A percentile compares a stretch with the other conserved stretches of the same genome.
Conservation (phyloP, 1,284 basidiomycete genomes). For the Moniliophthora roreri region DNA sequence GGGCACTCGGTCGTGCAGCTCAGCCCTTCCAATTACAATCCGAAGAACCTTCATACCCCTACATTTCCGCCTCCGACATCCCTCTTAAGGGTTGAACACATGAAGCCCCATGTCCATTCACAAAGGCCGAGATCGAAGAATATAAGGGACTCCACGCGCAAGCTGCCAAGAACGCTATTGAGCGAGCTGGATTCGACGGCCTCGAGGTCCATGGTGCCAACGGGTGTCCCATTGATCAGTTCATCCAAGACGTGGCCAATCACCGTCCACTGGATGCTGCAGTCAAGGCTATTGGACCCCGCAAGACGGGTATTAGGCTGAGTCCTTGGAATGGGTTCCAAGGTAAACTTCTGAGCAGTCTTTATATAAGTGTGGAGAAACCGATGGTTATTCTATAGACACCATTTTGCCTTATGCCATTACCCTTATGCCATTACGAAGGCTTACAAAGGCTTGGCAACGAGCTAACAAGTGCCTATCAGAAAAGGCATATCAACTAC, state of each 20-base stretch:
- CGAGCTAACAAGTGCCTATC: too few relatives aligned
- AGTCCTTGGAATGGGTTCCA: slow-evolving; percentile 50
- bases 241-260: slow-evolving; percentile 34
- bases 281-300: slow-evolving; percentile 28
- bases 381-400: slow-evolving; percentile 12
- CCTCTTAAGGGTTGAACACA: slow-evolving; percentile 7
- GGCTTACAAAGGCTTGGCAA: too few relatives aligned
- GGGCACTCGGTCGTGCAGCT: slow-evolving; percentile 43
- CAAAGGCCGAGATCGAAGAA: slow-evolving; percentile 36
- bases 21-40: slow-evolving; percentile 26
- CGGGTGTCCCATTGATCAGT: slow-evolving; percentile 39
- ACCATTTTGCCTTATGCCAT: too few relatives aligned
- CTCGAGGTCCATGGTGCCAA: slow-evolving; percentile 30
- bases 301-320: slow-evolving; percentile 45
- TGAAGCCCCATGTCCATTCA: slow-evolving; percentile 18
- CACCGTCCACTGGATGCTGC: slow-evolving; percentile 36
- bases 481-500: too few relatives aligned
- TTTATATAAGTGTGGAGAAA: not conserved
- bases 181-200: slow-evolving; percentile 27
- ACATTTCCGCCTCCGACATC: slow-evolving; percentile 18
- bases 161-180: slow-evolving; percentile 36
- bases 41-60: slow-evolving; percentile 18
- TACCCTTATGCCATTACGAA: too few relatives aligned
- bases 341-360: slow-evolving; percentile 24
- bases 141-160: slow-evolving; percentile 29